Percentiles rank a stretch among this genome's conserved stretches.
phyloP scores from a whole-genome alignment of 2,329 filamentous ascomycete species.

The Coniochaeta pulveracea region DNA sequence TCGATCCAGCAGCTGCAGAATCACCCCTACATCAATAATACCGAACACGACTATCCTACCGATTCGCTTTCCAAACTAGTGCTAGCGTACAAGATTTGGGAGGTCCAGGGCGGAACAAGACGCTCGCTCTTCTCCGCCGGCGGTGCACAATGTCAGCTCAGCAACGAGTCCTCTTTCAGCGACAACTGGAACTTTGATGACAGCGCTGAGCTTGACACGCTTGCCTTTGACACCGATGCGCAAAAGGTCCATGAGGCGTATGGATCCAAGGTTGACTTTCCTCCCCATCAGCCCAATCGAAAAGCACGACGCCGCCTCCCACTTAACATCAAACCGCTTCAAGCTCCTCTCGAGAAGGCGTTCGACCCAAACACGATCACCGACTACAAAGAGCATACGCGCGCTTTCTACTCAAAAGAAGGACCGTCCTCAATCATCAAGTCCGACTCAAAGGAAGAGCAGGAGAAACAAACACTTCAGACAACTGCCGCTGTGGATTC shows the following conservation, averaged over 20 bases:
- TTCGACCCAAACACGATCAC: conserved; percentile 53
- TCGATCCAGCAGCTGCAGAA: conserved; percentile 55
- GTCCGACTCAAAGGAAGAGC: conserved; percentile 45
- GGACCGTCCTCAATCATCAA: conserved; percentile 24
- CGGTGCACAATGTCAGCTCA: conserved; percentile 43
- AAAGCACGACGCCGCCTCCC: conserved; percentile 35
- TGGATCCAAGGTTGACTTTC: conserved; percentile 42
- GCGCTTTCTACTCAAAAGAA: conserved; percentile 39
- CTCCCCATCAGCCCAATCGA: conserved; percentile 35
- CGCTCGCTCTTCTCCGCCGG: conserved; percentile 48
- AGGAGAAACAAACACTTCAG: too few species aligned
- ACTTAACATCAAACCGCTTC: conserved; percentile 42
- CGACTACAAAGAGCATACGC: conserved; percentile 49
- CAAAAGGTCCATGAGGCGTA: conserved; percentile 44
- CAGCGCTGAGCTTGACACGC: conserved; percentile 47
- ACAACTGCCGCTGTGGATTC: conserved; percentile 35
- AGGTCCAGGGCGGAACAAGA: conserved; percentile 59
- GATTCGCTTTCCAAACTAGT: conserved; percentile 51
- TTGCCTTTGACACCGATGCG: conserved; percentile 37
- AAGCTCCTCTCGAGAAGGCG: conserved; percentile 46
- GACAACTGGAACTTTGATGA: conserved; percentile 57
- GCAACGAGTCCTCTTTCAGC: conserved; percentile 29
- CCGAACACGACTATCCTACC: conserved; percentile 49
- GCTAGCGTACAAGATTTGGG: conserved; percentile 60
- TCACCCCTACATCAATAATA: conserved; percentile 56